A percentile compares a stretch with the other conserved stretches of the same genome.
Evolutionary conservation across 2,329 filamentous ascomycete species (phyloP).

Genomic region (Cadophora sp.): DNA sequence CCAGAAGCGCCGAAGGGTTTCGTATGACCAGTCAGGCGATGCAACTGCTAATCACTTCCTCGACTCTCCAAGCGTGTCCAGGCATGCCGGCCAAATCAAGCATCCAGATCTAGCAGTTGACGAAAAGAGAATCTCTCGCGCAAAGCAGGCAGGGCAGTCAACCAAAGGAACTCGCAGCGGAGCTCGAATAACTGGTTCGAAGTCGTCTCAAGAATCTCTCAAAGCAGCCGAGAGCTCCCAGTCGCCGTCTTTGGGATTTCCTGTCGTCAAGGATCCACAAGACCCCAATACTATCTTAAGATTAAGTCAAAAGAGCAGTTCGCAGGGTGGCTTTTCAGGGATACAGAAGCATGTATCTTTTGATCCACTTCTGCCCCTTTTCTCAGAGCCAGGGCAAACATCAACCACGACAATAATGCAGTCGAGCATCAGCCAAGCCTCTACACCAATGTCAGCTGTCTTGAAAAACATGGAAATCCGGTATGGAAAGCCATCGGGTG

Average conservation of each 20-base stretch:
- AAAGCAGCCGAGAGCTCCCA: constrained; percentile 45
- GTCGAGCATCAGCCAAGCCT: constrained; percentile 4
- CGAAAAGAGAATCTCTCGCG: background rate
- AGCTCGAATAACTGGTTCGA: constrained; percentile 35
- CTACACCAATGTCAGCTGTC: constrained; percentile 20
- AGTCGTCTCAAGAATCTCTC: constrained; percentile 48
- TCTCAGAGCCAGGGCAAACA: background rate
- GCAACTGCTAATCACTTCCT: too few relatives aligned
- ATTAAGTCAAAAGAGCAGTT: constrained; percentile 69
- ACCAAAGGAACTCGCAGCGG: constrained; percentile 18
- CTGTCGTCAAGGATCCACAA: constrained; percentile 78
- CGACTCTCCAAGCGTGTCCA: background rate
- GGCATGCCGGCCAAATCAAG: background rate
- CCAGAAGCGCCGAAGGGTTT: constrained; percentile 6
- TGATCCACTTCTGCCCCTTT: constrained; percentile 33
- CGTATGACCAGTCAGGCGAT: background rate
- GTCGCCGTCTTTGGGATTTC: constrained; percentile 65
- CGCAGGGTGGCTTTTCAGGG: constrained; percentile 54
- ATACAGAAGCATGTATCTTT: constrained; percentile 51
- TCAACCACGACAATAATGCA: background rate
- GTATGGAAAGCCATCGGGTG: constrained; percentile 18
- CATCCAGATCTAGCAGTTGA: background rate
- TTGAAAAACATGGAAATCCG: constrained; percentile 28
- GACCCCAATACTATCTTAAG: constrained; percentile 68
- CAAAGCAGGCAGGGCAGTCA: background rate